Evolutionary conservation across 495 filamentous ascomycete genomes (phyloP), one percentile per base, ranked within the genome.

Genomic region (Trichoderma gamsii): DNA sequence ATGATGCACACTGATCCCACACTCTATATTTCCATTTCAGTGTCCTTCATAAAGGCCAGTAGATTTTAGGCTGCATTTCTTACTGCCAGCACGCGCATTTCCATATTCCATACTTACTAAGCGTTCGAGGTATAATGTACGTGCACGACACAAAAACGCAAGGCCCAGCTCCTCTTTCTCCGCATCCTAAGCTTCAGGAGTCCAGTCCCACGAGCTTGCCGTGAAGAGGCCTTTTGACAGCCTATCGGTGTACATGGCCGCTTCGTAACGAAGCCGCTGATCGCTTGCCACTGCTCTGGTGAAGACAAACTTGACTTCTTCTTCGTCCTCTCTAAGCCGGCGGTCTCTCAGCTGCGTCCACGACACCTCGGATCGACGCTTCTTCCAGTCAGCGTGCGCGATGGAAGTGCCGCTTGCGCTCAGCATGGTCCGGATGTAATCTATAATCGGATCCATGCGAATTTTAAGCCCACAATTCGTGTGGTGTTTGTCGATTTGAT

Each of bases 401-500:
- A 89, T 77, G 0, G 82, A 78, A 7, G 88, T 69, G 29, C 76
- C 78, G 38, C 72, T 76, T 3, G 76, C 70, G 3, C 77, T 76
- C 3, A 86, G 72, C 70, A 83, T 78, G 32, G 75, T 77, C 67
- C 89, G 83, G 43, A 95, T 80, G 56, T 84, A 84, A 29, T 91
- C 88, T 0, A 97, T 77, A 1, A 90, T 78, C 3, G 90, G 89
- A 23, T 90, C 68, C 6, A 96, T 71, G 38, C 87, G 81, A 15
- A 84, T 87, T 11, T 90, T 79, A 15, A 92, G 79, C 0, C 92
- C 92, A 75, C 92, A 97, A 71, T 91, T 89, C 0, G 81, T 81
- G 73, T 97, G 92, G 73, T 90, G 82, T 13, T 80, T 78, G 74
- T 97, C 90, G 66, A 96, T 87, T 73, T 94, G 90, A 73, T 96